Conservation (phyloP, 2,329 filamentous ascomycete genomes). For the Claviceps africana region DNA sequence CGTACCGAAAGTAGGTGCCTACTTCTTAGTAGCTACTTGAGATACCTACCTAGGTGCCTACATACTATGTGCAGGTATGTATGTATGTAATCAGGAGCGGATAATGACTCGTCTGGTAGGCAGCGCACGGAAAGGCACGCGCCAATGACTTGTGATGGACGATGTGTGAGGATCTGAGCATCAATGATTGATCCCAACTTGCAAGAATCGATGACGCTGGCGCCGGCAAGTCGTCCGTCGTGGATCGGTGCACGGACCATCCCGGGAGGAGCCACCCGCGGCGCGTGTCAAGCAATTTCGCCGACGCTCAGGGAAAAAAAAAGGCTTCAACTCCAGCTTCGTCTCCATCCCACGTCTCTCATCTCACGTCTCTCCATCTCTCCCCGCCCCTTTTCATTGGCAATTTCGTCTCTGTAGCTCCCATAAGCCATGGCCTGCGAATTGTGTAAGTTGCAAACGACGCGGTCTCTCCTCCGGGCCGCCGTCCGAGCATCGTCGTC, state of each 20-base stretch:
- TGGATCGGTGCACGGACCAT: slow-evolving; percentile 1
- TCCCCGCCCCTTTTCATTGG: neutral
- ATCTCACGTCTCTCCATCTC: neutral
- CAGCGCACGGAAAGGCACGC: neutral
- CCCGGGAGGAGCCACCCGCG: neutral
- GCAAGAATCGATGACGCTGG: slow-evolving; percentile 1
- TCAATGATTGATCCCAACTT: neutral
- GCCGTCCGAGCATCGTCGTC: slow-evolving; percentile 15
- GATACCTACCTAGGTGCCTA: no score
- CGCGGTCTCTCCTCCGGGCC: slow-evolving; percentile 22
- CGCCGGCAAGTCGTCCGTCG: neutral
- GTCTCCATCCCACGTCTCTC: neutral
- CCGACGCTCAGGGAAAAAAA: neutral
- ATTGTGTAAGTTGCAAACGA: slow-evolving; percentile 31
- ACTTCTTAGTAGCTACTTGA: no score
- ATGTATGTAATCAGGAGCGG: neutral
- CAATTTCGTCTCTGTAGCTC: neutral
- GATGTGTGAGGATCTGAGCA: neutral
- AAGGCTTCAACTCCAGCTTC: neutral
- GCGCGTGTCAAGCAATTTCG: neutral
- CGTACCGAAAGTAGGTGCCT: no score
- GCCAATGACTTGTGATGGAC: neutral
- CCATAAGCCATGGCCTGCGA: slow-evolving; percentile 29
- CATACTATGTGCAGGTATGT: no score
- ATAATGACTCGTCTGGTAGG: neutral